These are phyloP conservation scores for Globisporangium nagaii DNA, from an alignment of 352 stramenopile genomes.

Conservation along the genomic window DNA sequence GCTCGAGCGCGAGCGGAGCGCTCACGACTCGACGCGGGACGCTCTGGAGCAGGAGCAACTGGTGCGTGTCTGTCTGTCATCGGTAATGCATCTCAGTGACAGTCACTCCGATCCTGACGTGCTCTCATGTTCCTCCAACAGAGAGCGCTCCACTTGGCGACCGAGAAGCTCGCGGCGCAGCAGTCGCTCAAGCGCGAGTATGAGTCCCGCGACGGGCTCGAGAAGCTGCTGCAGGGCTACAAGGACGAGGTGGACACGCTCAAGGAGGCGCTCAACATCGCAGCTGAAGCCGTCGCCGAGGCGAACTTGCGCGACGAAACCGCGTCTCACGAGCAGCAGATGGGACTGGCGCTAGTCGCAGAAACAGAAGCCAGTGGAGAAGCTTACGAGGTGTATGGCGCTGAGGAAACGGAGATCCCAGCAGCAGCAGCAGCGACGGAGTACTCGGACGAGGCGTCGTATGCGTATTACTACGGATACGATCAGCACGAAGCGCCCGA, in stretches of 20 bases:
- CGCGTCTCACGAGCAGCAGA: neutral
- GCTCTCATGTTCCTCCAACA: no score
- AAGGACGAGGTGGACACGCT: constrained; percentile 72
- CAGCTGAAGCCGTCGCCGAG: constrained; percentile 47
- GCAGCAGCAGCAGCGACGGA: no score
- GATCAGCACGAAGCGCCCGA: neutral
- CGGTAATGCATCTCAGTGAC: no score
- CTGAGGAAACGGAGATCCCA: neutral
- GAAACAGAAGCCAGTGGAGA: neutral
- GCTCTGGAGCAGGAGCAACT: constrained; percentile 43
- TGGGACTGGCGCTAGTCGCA: neutral
- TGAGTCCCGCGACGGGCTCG: constrained; percentile 36
- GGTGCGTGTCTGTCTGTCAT: constrained; percentile 15
- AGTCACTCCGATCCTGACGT: neutral
- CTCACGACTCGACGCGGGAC: constrained; percentile 29
- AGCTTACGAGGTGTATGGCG: no score
- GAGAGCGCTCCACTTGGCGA: constrained; percentile 33
- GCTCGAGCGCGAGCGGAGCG: constrained; percentile 36
- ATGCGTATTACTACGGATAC: neutral
- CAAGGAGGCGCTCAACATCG: constrained; percentile 70
- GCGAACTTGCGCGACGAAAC: constrained; percentile 5
- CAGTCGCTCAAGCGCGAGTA: constrained; percentile 60
- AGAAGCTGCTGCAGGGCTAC: constrained; percentile 54
- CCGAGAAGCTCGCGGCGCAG: constrained; percentile 41
- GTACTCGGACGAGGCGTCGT: neutral